phyloP scores from a whole-genome alignment of 306 rosid genomes.

The Inga oerstediana region DNA sequence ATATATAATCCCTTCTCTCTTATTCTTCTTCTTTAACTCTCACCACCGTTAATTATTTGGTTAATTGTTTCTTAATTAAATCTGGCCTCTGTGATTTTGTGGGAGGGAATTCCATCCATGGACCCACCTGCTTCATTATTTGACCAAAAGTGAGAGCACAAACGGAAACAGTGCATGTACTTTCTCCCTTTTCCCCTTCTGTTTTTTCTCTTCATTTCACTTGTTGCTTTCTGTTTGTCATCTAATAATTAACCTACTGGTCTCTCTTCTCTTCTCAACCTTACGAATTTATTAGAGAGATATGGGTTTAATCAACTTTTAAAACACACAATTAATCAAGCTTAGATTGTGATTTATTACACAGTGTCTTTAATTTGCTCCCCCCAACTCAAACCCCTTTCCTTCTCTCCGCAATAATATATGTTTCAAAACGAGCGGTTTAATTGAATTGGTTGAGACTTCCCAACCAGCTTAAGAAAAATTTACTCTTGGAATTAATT shows the following conservation, averaged over 20 bases:
- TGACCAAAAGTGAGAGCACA: not conserved
- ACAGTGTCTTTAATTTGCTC: not conserved
- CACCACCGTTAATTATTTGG: not conserved
- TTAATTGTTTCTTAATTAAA: not conserved
- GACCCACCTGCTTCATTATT: constrained; percentile 8
- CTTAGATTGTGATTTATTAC: not conserved
- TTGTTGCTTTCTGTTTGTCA: not conserved
- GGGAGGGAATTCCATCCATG: not conserved
- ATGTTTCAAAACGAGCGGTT: not conserved
- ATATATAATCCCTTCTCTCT: not conserved
- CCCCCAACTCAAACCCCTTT: not conserved
- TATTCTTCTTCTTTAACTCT: not conserved
- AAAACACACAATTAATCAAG: not conserved
- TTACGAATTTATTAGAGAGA: not conserved
- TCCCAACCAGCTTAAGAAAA: not conserved
- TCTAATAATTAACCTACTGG: not conserved
- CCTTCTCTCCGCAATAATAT: too few relatives aligned
- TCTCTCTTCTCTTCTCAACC: not conserved
- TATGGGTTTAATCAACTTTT: not conserved
- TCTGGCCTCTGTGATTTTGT: not conserved
- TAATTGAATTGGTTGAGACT: not conserved
- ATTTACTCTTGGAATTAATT: not conserved
- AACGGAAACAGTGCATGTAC: not conserved
- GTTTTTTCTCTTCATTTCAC: not conserved
- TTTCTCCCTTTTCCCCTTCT: not conserved